Evolutionary conservation across 139 green algal genomes (phyloP), one percentile per base, ranked within the genome.

Genomic region (Chlamydomonas applanata): DNA sequence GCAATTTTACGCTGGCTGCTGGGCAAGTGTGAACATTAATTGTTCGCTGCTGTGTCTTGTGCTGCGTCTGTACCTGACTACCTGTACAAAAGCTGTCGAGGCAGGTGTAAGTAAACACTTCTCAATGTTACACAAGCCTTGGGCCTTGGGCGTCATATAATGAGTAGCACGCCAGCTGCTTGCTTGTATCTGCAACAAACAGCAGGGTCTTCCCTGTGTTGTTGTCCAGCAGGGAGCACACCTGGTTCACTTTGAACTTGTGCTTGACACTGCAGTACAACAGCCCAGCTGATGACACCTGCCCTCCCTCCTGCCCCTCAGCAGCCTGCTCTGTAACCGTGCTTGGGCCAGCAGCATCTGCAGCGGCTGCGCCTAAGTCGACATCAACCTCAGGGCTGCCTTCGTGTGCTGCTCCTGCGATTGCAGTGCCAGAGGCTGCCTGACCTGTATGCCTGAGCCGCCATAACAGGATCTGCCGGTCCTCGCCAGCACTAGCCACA

Each of bases 181-280:
- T 66, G 59, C 59, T 66, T 34, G 59, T 66, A 11, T 66, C 59
- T 35, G n/a, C 59, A 22, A 66, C 59, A 34, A 66, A 66, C 22
- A 30, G n/a, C 29, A 66, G n/a, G 17, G 59, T 35, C 30, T 4
- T 34, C 3, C 24, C 11, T 66, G 59, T 29, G 11, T 25, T 30
- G 17, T 22, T 4, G 9, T 40, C n/a, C n/a, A 22, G 22, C 11
- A 22, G n/a, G n/a, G 30, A 66, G 16, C n/a, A 66, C 24, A 35
- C 29, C n/a, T 22, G 11, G 30, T 66, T 22, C 2, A 66, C 59
- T 3, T 66, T 66, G 59, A 66, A 40, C 25, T 66, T 66, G 59
- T 22, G n/a, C 59, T 3, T 66, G n/a, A 29, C 11, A 9, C 59
- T 9, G n/a, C 59, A 66, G 9, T 66, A 66, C 25, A 49, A 49